These are phyloP conservation scores for Fusarium cyanostomum DNA, from an alignment of 2,329 filamentous ascomycete genomes.

Conservation along the genomic window DNA sequence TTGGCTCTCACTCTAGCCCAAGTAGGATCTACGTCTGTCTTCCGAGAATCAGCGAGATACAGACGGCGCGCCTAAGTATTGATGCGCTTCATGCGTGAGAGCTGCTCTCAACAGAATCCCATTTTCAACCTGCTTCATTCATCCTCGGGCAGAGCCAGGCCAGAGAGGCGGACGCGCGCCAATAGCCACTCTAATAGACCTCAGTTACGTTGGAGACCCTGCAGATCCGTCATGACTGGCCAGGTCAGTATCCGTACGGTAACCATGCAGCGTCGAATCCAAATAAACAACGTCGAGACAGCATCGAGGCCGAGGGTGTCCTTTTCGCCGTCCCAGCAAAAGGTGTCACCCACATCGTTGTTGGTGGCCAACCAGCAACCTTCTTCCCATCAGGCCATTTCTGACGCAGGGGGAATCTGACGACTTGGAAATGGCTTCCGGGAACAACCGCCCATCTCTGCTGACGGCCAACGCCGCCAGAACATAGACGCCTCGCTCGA, in stretches of 20 bases:
- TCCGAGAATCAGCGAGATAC: conserved; percentile 25
- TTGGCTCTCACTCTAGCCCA: conserved; percentile 18
- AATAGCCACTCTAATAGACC: conserved; percentile 22
- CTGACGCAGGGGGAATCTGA: conserved; percentile 34
- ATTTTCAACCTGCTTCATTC: background rate
- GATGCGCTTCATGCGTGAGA: conserved; percentile 23
- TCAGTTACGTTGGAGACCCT: conserved; percentile 18
- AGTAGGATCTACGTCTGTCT: conserved; percentile 37
- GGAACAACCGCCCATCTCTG: conserved; percentile 19
- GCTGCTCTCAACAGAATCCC: conserved; percentile 23
- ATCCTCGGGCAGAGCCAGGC: conserved; percentile 19
- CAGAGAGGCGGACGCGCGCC: conserved; percentile 13
- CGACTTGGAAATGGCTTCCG: conserved; percentile 13
- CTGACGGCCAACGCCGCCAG: conserved; percentile 25
- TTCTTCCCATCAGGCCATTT: conserved; percentile 37
- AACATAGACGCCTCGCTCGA: conserved; percentile 3
- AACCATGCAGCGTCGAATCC: conserved; percentile 6
- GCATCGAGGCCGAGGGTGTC: background rate
- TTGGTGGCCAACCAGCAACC: conserved; percentile 27
- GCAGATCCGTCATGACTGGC: conserved; percentile 9
- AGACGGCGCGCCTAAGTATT: background rate
- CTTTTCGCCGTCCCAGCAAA: background rate
- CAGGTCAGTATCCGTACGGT: conserved; percentile 5
- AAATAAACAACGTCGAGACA: conserved; percentile 13
- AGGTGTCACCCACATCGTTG: conserved; percentile 15